These are phyloP conservation scores for Papiliotrema laurentii DNA, from an alignment of 1,284 basidiomycete genomes.

Conservation along the genomic window DNA sequence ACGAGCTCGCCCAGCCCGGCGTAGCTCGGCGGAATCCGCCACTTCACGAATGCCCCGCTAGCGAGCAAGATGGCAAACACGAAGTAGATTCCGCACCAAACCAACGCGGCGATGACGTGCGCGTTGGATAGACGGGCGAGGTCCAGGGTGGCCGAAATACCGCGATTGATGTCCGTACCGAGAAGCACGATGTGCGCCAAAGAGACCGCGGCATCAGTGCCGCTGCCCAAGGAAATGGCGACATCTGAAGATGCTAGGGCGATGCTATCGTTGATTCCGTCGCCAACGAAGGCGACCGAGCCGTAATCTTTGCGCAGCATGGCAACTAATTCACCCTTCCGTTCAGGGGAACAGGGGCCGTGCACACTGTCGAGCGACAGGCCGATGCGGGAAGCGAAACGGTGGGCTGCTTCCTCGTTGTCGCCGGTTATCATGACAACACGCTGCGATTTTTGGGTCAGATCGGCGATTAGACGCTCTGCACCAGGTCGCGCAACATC, in stretches of 20 bases:
- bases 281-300: constrained; percentile 19
- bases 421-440: background rate
- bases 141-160: constrained; percentile 3
- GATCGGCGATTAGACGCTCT: background rate
- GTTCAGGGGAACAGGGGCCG: background rate
- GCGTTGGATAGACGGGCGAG: background rate
- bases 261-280: constrained; percentile 33
- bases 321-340: background rate
- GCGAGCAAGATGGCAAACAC: constrained; percentile 8
- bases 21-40: background rate
- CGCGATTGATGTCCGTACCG: constrained; percentile 1
- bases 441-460: background rate
- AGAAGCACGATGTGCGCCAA: constrained; percentile 18
- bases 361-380: background rate
- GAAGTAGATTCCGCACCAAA: constrained; percentile 11
- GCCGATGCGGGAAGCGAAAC: background rate
- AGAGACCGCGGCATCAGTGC: constrained; percentile 30
- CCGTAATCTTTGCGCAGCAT: background rate
- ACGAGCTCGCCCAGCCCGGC: background rate
- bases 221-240: constrained; percentile 23
- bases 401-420: background rate
- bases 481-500: background rate
- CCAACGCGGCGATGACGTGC: constrained; percentile 6
- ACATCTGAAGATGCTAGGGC: constrained; percentile 14
- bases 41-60: constrained; percentile 8